These are phyloP conservation scores for Sporothrix protearum DNA, from an alignment of 2,329 filamentous ascomycete genomes.

Conservation along the genomic window DNA sequence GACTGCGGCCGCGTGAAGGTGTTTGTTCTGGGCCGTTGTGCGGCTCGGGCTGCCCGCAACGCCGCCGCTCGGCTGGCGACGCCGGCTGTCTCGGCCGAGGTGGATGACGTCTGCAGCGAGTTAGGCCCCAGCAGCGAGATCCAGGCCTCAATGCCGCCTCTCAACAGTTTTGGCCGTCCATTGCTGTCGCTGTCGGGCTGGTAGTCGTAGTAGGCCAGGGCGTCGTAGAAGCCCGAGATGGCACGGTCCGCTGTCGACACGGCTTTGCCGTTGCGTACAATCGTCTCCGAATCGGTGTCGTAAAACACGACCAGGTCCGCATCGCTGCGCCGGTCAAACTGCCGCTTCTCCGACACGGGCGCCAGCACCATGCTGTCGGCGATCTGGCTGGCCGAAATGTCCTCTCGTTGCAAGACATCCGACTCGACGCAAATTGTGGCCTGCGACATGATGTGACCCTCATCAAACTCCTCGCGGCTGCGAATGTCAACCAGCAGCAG, in stretches of 20 bases:
- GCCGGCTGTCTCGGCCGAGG: conserved; percentile 23
- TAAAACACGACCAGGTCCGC: conserved; percentile 91
- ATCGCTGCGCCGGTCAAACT: conserved; percentile 68
- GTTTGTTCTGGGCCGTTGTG: conserved; percentile 6
- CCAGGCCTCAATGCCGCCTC: conserved; percentile 85
- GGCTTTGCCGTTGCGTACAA: conserved; percentile 41
- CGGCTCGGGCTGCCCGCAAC: conserved; percentile 19
- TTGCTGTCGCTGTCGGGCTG: conserved; percentile 21
- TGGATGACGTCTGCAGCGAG: conserved; percentile 49
- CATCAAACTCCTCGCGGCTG: conserved; percentile 73
- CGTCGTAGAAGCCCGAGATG: conserved; percentile 71
- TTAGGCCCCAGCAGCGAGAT: conserved; percentile 71
- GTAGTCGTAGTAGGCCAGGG: conserved; percentile 79
- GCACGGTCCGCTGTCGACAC: conserved; percentile 42
- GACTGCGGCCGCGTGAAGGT: conserved; percentile 39
- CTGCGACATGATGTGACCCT: conserved; percentile 81
- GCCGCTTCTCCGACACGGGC: conserved; percentile 67
- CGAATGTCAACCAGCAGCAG: conserved; percentile 85
- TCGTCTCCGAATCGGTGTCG: conserved; percentile 62
- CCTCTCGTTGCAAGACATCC: conserved; percentile 64
- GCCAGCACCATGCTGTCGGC: conserved; percentile 67
- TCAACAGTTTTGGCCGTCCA: conserved; percentile 69
- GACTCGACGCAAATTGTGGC: conserved; percentile 89
- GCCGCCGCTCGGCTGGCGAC: conserved; percentile 10
- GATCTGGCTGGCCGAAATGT: conserved; percentile 59